Evolutionary conservation across 371 early-diverging fungal genomes (phyloP), one percentile per base, ranked within the genome.

Genomic region (Lichtheimia ornata): DNA sequence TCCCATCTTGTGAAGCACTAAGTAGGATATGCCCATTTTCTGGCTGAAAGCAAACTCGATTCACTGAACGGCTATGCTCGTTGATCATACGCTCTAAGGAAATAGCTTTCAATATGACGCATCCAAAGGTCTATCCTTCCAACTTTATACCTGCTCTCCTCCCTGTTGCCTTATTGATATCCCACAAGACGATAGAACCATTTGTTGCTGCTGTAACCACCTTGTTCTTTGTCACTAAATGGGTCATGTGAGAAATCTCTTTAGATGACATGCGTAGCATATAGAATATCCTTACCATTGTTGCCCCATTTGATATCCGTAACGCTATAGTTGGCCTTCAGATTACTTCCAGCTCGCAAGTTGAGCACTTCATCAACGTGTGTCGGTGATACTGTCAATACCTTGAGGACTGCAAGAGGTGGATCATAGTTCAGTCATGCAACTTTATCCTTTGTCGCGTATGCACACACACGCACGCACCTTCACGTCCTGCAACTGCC

Each of bases 301-400:
- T 82, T 86, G 25, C 90, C 90, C 95, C 95, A 95, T 63, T 90
- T 89, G 43, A 92, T 93, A 70, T 95, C 95, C 61, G 84, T 92
- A 59, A 86, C 86, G 63, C 85, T 83, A 49, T 83, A 85, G 61
- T 84, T 88, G 17, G 79, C 56, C 58, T 82, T 88, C 56, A 85
- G 64, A 40, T 80, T 76, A 55, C 79, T 77, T 0, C 87, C 91
- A n/a, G 85, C 81, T 60, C 92, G 82, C 13, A 95, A 65, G 65
- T 92, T 93, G 40, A 88, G 57, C 9, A 70, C 59, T 62, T 93
- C 92, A 15, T 73, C 77, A 4, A 89, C 79, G 15, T 80, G 80
- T n/a, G 63, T 61, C 13, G 77, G 83, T 9, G 64, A 69, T 13
- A 94, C 79, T 24, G 76, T 65, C 15, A 92, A 63, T 13, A 92